Conservation (phyloP, 257 asterid genomes). For the Vinca minor region DNA sequence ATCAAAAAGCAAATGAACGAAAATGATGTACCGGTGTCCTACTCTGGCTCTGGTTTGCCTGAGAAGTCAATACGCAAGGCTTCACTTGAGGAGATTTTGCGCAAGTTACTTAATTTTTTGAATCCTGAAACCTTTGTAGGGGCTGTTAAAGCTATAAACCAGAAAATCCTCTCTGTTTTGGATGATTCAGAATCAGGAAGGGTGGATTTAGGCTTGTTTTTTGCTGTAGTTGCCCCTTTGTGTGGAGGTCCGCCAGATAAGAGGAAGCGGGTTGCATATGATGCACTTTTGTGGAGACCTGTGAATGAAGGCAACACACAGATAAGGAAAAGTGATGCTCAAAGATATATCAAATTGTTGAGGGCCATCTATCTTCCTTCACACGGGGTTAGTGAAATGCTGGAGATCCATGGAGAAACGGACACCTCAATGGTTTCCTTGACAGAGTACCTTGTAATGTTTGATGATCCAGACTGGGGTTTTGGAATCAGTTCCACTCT, state of each 20-base stretch:
- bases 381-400: slow-evolving; percentile 63
- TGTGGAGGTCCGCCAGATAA: slow-evolving; percentile 76
- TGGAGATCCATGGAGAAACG: slow-evolving; percentile 70
- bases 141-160: slow-evolving; percentile 86
- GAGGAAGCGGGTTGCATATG: slow-evolving; percentile 75
- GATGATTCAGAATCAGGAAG: slow-evolving; percentile 85
- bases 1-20: slow-evolving; percentile 82
- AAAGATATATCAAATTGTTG: slow-evolving; percentile 55
- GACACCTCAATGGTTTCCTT: slow-evolving; percentile 57
- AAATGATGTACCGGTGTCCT: slow-evolving; percentile 65
- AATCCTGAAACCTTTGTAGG: slow-evolving; percentile 94
- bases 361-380: slow-evolving; percentile 81
- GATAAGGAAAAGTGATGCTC: slow-evolving; percentile 71
- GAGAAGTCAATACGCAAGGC: slow-evolving; percentile 91
- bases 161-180: slow-evolving; percentile 65
- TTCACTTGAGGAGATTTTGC: slow-evolving; percentile 68
- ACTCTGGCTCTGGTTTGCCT: slow-evolving; percentile 71
- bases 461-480: slow-evolving; percentile 93
- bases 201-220: slow-evolving; percentile 87
- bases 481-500: slow-evolving; percentile 64
- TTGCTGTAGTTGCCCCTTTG: slow-evolving; percentile 74
- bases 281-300: slow-evolving; percentile 87
- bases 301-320: slow-evolving; percentile 61
- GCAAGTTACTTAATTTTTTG: slow-evolving; percentile 67
- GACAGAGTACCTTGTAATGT: slow-evolving; percentile 62